These are phyloP conservation scores for Neofusicoccum parvum DNA, from an alignment of 2,329 filamentous ascomycete genomes.

Conservation along the genomic window DNA sequence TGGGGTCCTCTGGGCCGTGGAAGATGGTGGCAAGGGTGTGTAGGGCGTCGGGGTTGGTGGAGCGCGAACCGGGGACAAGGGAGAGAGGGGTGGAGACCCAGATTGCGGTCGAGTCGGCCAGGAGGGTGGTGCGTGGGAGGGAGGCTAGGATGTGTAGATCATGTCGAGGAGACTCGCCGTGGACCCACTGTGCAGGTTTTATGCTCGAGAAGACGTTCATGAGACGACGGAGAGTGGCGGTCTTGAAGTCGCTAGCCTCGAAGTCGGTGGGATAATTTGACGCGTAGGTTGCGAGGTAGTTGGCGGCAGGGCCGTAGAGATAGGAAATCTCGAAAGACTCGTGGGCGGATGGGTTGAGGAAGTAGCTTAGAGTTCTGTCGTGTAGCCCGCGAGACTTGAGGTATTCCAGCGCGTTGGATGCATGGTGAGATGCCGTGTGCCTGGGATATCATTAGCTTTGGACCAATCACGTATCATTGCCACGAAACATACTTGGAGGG, in stretches of 20 bases:
- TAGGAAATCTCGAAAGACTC: conserved; percentile 57
- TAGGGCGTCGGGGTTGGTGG: conserved; percentile 56
- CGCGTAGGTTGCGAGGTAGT: conserved; percentile 61
- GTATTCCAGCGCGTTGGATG: conserved; percentile 53
- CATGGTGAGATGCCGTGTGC: conserved; percentile 23
- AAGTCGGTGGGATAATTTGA: conserved; percentile 59
- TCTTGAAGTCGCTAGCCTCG: conserved; percentile 43
- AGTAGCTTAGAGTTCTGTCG: conserved; percentile 51
- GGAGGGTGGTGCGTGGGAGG: conserved; percentile 56
- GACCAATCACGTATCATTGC: background rate
- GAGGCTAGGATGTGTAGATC: conserved; percentile 61
- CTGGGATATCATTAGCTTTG: background rate
- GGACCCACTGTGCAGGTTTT: conserved; percentile 54
- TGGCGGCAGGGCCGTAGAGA: conserved; percentile 57
- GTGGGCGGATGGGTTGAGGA: conserved; percentile 52
- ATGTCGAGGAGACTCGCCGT: conserved; percentile 55
- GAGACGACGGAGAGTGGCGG: conserved; percentile 27
- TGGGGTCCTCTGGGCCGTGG: conserved; percentile 49
- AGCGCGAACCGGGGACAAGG: conserved; percentile 53
- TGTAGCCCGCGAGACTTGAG: conserved; percentile 56
- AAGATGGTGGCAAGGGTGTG: conserved; percentile 59
- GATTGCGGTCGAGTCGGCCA: conserved; percentile 34
- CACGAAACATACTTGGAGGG: conserved; percentile 3
- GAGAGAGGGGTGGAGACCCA: conserved; percentile 28
- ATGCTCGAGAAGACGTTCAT: conserved; percentile 52